Evolutionary conservation across 805 yeast genomes (phyloP).

Genomic region (Saturnispora mendoncae): DNA sequence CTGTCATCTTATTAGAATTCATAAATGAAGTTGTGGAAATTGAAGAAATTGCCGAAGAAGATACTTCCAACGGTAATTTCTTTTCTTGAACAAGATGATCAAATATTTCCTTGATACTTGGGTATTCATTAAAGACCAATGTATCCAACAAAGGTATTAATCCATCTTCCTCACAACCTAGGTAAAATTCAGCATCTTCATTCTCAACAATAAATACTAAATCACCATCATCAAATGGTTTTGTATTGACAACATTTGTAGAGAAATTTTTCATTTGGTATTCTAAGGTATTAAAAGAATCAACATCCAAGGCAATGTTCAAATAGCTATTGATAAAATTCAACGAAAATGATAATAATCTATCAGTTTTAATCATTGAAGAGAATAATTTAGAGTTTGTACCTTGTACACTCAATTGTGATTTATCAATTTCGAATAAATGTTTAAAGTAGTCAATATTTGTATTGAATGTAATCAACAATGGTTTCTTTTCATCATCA

Average conservation of each 20-base stretch:
- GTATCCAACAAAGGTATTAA: conserved; percentile 18
- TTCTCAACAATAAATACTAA: conserved; percentile 17
- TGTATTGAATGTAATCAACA: conserved; percentile 16
- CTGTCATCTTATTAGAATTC: background rate
- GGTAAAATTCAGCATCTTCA: conserved; percentile 12
- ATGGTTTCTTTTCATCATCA: conserved; percentile 11
- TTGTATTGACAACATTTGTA: conserved; percentile 18
- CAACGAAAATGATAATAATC: conserved; percentile 19
- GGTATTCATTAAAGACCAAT: conserved; percentile 20
- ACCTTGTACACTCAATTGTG: conserved; percentile 17
- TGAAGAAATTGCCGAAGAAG: background rate
- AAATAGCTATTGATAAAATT: conserved; percentile 11
- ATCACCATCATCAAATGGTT: conserved; percentile 18
- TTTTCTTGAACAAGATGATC: conserved; percentile 1
- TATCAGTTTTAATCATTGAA: conserved; percentile 14
- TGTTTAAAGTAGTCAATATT: conserved; percentile 17
- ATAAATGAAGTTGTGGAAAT: background rate
- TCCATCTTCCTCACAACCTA: conserved; percentile 19
- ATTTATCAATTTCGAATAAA: conserved; percentile 19
- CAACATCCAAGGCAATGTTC: conserved; percentile 10
- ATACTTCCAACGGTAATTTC: background rate
- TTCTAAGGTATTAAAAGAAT: conserved; percentile 12
- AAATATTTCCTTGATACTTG: conserved; percentile 17
- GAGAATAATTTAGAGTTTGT: conserved; percentile 13
- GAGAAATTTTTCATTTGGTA: conserved; percentile 12